These are phyloP conservation scores for Wickerhamiella shivajii DNA, from an alignment of 805 yeast species.

Conservation along the genomic window DNA sequence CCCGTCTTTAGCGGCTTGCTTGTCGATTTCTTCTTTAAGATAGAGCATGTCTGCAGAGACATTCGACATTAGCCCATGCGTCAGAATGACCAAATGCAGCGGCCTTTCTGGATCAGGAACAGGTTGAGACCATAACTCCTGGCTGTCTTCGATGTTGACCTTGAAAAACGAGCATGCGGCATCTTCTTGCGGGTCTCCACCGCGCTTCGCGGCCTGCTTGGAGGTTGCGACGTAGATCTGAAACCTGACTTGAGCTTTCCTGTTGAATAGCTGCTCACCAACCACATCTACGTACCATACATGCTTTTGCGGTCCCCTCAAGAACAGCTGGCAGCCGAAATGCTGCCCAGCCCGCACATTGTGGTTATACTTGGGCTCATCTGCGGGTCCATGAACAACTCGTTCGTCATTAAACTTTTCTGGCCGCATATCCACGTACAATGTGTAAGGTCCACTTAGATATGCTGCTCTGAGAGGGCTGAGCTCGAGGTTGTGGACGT, in stretches of 20 bases:
- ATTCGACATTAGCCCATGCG: constrained; percentile 90
- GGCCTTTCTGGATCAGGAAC: constrained; percentile 37
- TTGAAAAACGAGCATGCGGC: constrained; percentile 10
- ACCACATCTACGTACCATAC: constrained; percentile 70
- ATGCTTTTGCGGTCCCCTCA: constrained; percentile 34
- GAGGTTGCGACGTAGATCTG: constrained; percentile 38
- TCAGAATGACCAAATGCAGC: constrained; percentile 67
- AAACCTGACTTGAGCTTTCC: constrained; percentile 53
- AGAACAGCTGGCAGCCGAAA: constrained; percentile 39
- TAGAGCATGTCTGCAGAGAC: constrained; percentile 81
- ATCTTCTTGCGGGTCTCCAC: constrained; percentile 7
- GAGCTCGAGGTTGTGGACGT: constrained; percentile 57
- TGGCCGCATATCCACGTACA: constrained; percentile 72
- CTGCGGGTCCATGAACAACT: constrained; percentile 21
- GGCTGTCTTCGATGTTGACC: constrained; percentile 37
- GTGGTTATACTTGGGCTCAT: constrained; percentile 30
- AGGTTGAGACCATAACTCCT: constrained; percentile 65
- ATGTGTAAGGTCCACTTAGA: constrained; percentile 74
- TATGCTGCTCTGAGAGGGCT: constrained; percentile 68
- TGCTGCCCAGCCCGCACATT: constrained; percentile 60
- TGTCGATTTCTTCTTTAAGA: constrained; percentile 65
- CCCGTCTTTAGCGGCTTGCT: constrained; percentile 28
- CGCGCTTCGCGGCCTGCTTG: constrained; percentile 14
- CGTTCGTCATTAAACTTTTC: constrained; percentile 38
- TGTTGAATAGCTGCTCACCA: constrained; percentile 64